Conservation (phyloP, 2,329 filamentous ascomycete species). For the Trichophyton equinum region DNA sequence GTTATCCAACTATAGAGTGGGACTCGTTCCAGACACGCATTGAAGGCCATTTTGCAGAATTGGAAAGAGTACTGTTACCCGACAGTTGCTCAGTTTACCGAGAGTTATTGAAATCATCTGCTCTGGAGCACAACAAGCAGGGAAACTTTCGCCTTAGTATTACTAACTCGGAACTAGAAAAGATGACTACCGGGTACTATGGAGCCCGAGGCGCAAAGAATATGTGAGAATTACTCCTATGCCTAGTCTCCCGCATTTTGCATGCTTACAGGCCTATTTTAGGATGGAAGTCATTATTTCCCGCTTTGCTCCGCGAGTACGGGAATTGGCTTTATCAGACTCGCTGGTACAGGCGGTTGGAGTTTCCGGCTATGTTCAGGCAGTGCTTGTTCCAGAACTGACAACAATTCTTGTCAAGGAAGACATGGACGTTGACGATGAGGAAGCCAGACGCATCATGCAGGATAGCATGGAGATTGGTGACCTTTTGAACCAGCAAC, state of each 20-base stretch:
- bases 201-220: constrained; percentile 58
- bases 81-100: constrained; percentile 47
- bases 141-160: constrained; percentile 46
- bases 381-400: constrained; percentile 64
- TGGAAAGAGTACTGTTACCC: constrained; percentile 42
- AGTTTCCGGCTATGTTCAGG: constrained; percentile 56
- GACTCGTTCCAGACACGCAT: constrained; percentile 47
- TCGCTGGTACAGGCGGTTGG: constrained; percentile 54
- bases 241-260: neutral
- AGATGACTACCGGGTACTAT: constrained; percentile 67
- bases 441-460: constrained; percentile 44
- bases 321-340: constrained; percentile 51
- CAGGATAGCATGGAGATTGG: constrained; percentile 56
- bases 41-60: constrained; percentile 39
- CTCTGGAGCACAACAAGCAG: constrained; percentile 34
- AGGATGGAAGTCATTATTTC: constrained; percentile 48
- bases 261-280: constrained; percentile 7
- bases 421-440: constrained; percentile 40
- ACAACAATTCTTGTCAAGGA: constrained; percentile 45
- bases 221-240: constrained; percentile 46
- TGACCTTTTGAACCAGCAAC: constrained; percentile 53
- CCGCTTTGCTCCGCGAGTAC: constrained; percentile 48
- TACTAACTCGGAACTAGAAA: constrained; percentile 34
- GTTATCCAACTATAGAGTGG: constrained; percentile 66
- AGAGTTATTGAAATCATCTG: constrained; percentile 41